phyloP scores from a whole-genome alignment of 2,329 filamentous ascomycete species.

The Hypoxylon sp. region DNA sequence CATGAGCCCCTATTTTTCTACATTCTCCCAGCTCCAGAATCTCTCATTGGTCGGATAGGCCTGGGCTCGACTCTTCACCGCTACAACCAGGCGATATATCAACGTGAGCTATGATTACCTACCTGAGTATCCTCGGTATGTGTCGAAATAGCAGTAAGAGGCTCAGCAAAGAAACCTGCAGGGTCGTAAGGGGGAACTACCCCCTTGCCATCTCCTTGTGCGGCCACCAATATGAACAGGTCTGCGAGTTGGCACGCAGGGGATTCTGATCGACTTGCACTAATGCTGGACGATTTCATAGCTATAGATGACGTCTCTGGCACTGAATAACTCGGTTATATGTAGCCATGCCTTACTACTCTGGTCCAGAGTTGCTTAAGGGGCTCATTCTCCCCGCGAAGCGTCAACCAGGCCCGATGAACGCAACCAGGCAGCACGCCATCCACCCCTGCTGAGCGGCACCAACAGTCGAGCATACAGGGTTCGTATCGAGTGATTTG shows the following conservation, averaged over 20 bases:
- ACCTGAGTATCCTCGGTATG: no score
- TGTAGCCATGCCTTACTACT: background rate
- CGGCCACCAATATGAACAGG: background rate
- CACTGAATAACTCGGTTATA: background rate
- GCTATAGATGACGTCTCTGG: background rate
- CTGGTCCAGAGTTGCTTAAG: background rate
- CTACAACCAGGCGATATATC: constrained; percentile 5
- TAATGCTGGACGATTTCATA: background rate
- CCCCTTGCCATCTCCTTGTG: background rate
- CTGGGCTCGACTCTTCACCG: constrained; percentile 13
- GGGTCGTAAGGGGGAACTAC: background rate
- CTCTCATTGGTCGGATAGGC: background rate
- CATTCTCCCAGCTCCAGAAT: background rate
- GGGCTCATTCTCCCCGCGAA: background rate
- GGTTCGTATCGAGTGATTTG: background rate
- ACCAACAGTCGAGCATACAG: background rate
- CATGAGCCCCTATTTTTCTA: no score
- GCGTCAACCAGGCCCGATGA: background rate
- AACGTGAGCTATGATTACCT: no score
- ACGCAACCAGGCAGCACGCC: background rate
- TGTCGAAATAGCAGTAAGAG: no score
- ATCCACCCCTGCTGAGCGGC: background rate
- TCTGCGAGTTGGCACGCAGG: background rate
- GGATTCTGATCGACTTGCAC: background rate
- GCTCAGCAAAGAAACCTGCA: background rate